Conservation (phyloP, 1,139 yeast genomes). For the Lodderomyces metapsilosis region DNA sequence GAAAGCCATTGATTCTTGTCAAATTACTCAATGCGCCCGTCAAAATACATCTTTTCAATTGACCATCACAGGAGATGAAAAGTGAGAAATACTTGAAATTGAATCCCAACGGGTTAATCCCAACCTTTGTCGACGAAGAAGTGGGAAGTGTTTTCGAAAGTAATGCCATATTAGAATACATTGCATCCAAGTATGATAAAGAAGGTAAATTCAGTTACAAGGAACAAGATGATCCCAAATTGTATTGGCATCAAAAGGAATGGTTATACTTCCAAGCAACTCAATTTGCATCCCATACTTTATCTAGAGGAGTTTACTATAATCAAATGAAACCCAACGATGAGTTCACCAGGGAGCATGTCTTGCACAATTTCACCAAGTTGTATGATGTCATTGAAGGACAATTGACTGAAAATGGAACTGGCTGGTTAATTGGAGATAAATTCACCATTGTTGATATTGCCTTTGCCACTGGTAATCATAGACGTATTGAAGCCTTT, state of each 20-base stretch:
- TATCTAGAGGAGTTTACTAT: slow-evolving; percentile 3
- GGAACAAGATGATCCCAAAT: slow-evolving; percentile 1
- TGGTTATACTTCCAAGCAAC: slow-evolving; percentile 14
- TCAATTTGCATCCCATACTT: slow-evolving; percentile 8
- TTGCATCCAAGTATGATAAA: slow-evolving; percentile 12
- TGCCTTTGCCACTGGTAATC: slow-evolving; percentile 9
- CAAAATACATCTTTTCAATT: slow-evolving; percentile 12
- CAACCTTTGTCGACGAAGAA: slow-evolving; percentile 13
- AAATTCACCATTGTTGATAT: slow-evolving; percentile 14
- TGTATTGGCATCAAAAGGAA: slow-evolving; percentile 12
- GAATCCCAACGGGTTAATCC: slow-evolving; percentile 14
- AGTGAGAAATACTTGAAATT: slow-evolving; percentile 13
- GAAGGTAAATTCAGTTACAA: slow-evolving; percentile 10
- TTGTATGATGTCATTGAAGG: slow-evolving; percentile 8
- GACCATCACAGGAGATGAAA: slow-evolving; percentile 16
- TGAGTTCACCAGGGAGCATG: neutral
- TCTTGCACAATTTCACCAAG: slow-evolving; percentile 2
- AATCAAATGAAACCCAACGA: slow-evolving; percentile 1
- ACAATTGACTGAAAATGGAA: slow-evolving; percentile 1
- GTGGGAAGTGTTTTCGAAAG: slow-evolving; percentile 10
- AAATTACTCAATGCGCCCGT: slow-evolving; percentile 15
- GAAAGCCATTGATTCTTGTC: slow-evolving; percentile 17
- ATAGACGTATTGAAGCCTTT: slow-evolving; percentile 10
- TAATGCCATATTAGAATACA: slow-evolving; percentile 13
- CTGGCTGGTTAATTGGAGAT: slow-evolving; percentile 13